Conservation (phyloP, 2,329 filamentous ascomycete genomes). For the Stachybotrys elegans region DNA sequence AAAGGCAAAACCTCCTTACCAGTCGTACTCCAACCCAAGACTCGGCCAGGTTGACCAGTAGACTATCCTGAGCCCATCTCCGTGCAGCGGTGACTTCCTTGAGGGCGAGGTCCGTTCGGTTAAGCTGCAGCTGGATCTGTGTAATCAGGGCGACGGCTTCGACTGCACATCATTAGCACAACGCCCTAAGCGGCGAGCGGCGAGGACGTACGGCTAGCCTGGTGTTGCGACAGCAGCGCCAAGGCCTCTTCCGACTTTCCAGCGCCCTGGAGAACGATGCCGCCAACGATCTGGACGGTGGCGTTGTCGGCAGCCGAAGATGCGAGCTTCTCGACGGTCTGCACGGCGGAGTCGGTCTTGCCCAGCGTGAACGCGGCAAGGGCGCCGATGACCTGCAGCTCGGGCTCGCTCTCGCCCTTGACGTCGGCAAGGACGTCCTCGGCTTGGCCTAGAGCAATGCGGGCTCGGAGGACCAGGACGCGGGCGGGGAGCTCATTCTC, state of each 20-base stretch:
- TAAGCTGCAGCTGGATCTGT: constrained; percentile 89
- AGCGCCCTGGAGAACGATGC: constrained; percentile 74
- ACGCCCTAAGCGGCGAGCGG: constrained; percentile 1
- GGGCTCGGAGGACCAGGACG: constrained; percentile 74
- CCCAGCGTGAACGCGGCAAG: constrained; percentile 64
- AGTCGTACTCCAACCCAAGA: constrained; percentile 88
- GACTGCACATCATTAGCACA: constrained; percentile 37
- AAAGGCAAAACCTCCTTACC: constrained; percentile 40
- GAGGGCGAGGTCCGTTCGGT: constrained; percentile 81
- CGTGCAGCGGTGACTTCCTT: constrained; percentile 85
- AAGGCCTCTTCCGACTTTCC: constrained; percentile 85
- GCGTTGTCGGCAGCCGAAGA: constrained; percentile 65
- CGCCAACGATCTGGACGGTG: constrained; percentile 75
- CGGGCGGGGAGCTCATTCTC: constrained; percentile 74
- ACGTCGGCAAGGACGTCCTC: constrained; percentile 67
- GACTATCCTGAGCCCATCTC: constrained; percentile 90
- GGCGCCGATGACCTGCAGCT: constrained; percentile 70
- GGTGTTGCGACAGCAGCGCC: constrained; percentile 72
- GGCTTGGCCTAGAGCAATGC: constrained; percentile 75
- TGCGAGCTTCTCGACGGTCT: constrained; percentile 61
- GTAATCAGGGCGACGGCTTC: constrained; percentile 81
- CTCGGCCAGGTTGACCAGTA: constrained; percentile 91
- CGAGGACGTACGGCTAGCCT: constrained; percentile 68
- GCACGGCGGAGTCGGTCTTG: constrained; percentile 56
- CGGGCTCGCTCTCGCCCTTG: constrained; percentile 61